Percentiles rank a stretch among this genome's conserved stretches.
phyloP scores from a whole-genome alignment of 345 rosid species.

The Euphorbia lathyris region DNA sequence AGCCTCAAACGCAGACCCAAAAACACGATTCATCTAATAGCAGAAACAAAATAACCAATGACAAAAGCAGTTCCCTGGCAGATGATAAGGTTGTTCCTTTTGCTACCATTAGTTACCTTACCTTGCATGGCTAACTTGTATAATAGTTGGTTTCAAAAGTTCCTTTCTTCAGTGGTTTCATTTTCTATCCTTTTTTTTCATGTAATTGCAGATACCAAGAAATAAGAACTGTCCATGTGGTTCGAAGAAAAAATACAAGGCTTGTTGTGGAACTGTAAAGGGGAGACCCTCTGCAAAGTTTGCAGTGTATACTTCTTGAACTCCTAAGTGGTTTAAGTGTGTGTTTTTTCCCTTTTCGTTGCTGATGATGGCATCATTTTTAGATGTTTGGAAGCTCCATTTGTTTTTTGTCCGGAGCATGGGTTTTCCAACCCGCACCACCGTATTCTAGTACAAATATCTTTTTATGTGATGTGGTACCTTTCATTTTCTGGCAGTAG shows the following conservation, averaged over 20 bases:
- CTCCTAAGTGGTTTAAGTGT: constrained; percentile 13
- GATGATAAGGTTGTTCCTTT: constrained; percentile 58
- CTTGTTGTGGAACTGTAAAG: constrained; percentile 77
- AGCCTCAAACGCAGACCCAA: constrained; percentile 25
- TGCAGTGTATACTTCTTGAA: constrained; percentile 43
- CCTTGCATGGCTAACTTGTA: not conserved
- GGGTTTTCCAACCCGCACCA: too few species aligned
- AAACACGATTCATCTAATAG: constrained; percentile 33
- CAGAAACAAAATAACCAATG: constrained; percentile 28
- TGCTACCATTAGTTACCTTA: constrained; percentile 7
- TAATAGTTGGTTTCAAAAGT: not conserved
- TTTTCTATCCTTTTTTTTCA: not conserved
- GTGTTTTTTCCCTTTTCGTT: not conserved
- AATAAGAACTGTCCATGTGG: constrained; percentile 79
- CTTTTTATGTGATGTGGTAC: constrained; percentile 9
- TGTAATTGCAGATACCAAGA: constrained; percentile 50
- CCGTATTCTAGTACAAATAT: too few species aligned
- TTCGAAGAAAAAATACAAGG: constrained; percentile 85
- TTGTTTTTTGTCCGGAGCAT: too few species aligned
- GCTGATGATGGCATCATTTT: not conserved
- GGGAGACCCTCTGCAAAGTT: constrained; percentile 51
- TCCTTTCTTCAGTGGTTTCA: not conserved
- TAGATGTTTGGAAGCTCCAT: too few species aligned
- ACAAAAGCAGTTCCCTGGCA: constrained; percentile 27
- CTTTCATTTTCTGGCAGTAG: constrained; percentile 29